phyloP scores from a whole-genome alignment of 2,329 filamentous ascomycete species.

The Corinectria fuckeliana region DNA sequence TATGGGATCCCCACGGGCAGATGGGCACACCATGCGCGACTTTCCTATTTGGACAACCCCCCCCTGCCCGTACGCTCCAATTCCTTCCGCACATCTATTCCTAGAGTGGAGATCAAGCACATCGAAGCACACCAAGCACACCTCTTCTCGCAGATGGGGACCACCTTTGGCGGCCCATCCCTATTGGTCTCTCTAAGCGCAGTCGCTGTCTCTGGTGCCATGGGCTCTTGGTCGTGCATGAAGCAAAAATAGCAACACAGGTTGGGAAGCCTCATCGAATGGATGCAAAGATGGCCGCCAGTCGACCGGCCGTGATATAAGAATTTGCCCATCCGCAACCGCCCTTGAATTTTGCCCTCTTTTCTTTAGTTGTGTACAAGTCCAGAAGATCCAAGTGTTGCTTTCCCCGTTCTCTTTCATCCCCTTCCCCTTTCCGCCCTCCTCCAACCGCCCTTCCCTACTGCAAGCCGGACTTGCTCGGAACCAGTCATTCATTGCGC shows the following conservation, averaged over 20 bases:
- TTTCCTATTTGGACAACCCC: slow-evolving; percentile 37
- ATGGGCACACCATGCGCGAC: slow-evolving; percentile 42
- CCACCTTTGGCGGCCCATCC: slow-evolving; percentile 38
- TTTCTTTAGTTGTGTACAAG: slow-evolving; percentile 49
- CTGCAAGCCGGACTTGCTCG: slow-evolving; percentile 68
- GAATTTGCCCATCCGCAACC: slow-evolving; percentile 56
- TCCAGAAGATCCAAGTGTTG: slow-evolving; percentile 58
- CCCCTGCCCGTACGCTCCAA: slow-evolving; percentile 33
- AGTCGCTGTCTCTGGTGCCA: slow-evolving; percentile 42
- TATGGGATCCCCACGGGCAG: slow-evolving; percentile 29
- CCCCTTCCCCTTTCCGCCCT: slow-evolving; percentile 42
- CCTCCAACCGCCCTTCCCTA: slow-evolving; percentile 42
- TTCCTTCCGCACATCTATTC: slow-evolving; percentile 40
- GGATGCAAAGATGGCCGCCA: slow-evolving; percentile 45
- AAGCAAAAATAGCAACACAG: slow-evolving; percentile 49
- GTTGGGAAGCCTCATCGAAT: slow-evolving; percentile 36
- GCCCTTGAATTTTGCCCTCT: slow-evolving; percentile 49
- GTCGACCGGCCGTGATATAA: slow-evolving; percentile 63
- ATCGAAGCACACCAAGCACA: slow-evolving; percentile 22
- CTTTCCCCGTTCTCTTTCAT: slow-evolving; percentile 49
- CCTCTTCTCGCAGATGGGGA: slow-evolving; percentile 27
- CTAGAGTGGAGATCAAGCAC: slow-evolving; percentile 36
- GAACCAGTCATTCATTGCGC: slow-evolving; percentile 56
- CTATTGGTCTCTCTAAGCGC: slow-evolving; percentile 59
- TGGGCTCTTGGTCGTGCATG: slow-evolving; percentile 36